phyloP scores from a whole-genome alignment of 73 alveolate species.

The Tetrahymena elliotti region DNA sequence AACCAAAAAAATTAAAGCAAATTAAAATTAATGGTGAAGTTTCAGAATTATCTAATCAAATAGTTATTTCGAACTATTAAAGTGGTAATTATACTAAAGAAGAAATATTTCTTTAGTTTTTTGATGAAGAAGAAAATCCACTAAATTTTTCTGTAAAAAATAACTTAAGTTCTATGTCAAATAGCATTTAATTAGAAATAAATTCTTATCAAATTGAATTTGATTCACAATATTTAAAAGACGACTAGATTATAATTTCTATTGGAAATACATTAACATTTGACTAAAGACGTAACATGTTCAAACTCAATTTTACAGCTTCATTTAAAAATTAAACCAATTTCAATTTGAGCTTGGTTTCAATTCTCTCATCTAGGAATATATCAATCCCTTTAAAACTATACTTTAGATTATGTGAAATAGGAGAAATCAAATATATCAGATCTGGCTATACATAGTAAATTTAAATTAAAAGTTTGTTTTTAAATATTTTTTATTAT shows the following conservation, averaged over 20 bases:
- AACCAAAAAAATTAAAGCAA: background rate
- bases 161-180: background rate
- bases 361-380: background rate
- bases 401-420: background rate
- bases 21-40: background rate
- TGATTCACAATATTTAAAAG: background rate
- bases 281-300: background rate
- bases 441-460: background rate
- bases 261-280: background rate
- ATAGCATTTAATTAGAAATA: background rate
- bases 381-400: background rate
- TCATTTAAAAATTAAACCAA: background rate
- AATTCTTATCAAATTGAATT: background rate
- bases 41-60: background rate
- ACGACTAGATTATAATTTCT: background rate
- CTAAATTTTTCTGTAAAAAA: background rate
- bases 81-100: background rate
- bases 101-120: background rate
- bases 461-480: background rate
- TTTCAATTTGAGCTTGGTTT: background rate
- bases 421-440: background rate
- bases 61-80: background rate
- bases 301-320: background rate
- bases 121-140: background rate
- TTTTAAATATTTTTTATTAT: background rate